Conservation (phyloP, 164 flowering plant genomes). For the Tetrastigma voinierianum region DNA sequence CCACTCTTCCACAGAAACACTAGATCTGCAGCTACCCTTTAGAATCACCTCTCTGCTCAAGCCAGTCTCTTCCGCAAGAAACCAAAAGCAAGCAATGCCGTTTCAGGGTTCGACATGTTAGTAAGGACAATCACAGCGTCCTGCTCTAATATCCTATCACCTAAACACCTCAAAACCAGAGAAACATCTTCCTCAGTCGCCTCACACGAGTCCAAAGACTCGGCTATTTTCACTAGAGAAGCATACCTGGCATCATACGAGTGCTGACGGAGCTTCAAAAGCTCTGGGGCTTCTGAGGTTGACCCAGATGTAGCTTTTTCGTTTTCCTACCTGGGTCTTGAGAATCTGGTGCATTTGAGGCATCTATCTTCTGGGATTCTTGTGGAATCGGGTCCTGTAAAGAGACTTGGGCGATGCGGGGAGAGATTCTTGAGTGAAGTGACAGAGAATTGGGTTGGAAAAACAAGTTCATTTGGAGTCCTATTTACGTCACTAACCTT, state of each 20-base stretch:
- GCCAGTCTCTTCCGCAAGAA: slow-evolving; percentile 39
- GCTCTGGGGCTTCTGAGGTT: slow-evolving; percentile 83
- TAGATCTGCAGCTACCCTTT: too few species aligned
- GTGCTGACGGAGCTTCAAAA: slow-evolving; percentile 35
- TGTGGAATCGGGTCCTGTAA: slow-evolving; percentile 30
- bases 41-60: slow-evolving; percentile 45
- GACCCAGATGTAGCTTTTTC: slow-evolving; percentile 67
- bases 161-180: slow-evolving; percentile 36
- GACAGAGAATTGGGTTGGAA: slow-evolving; percentile 13
- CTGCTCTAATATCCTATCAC: slow-evolving; percentile 45
- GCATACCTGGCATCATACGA: slow-evolving; percentile 67
- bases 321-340: slow-evolving; percentile 29
- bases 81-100: slow-evolving; percentile 47
- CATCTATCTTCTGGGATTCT: slow-evolving; percentile 22
- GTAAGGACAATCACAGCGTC: slow-evolving; percentile 76
- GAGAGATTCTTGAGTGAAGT: slow-evolving; percentile 18
- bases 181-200: slow-evolving; percentile 46
- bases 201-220: slow-evolving; percentile 52
- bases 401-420: slow-evolving; percentile 29
- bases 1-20: slow-evolving; percentile 59
- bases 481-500: too few species aligned
- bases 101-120: slow-evolving; percentile 56
- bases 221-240: slow-evolving; percentile 45
- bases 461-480: too few species aligned
- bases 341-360: slow-evolving; percentile 13